Base-by-base conservation (phyloP, 306 rosid genomes). In the Quercus mongolica region DNA sequence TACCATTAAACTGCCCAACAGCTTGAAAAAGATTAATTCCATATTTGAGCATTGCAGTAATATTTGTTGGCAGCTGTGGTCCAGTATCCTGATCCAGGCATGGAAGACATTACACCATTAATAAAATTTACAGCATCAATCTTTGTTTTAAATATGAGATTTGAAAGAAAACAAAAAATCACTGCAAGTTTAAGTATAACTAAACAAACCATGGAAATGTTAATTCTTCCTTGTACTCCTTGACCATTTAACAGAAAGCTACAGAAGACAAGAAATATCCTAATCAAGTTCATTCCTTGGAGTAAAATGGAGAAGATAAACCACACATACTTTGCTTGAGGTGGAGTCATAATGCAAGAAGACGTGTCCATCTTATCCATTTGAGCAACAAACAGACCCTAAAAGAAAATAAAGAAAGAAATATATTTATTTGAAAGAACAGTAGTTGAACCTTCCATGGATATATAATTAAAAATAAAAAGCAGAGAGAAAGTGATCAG, bases 11-110 rank as follows among this genome's bases (percentile, higher is more conserved):
- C 21, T 28, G 46, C 70, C 70, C 70, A 31, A 64, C 70, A 30
- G 20, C 70, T 18, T 64, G 70, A 64, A 64, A 64, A 64, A 64
- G 70, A 64, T 64, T 64, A 9, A 64, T 17, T 15, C 70, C 70
- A 64, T 64, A 64, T 64, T 64, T 64, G 70, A 64, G 46, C 70
- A 64, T 64, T 30, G 70, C 44, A 30, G 70, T 64, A 64, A 64
- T 64, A 64, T 64, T 64, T 64, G 70, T 64, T 64, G 70, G 70
- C 46, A 64, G 70, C 70, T 64, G 70, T 64, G 70, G 70, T 64
- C 70, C 70, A 15, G 70, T 30, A 41, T 64, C 70, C 70, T 64
- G 70, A 64, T 23, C 5, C 21, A 4, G 44, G 70, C 33, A 64
- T 63, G 69, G 69, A 30, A 30, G 33, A 23, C 70, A 30, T 64